Conservation (phyloP, 1,139 yeast species). For the Candida sp. region DNA sequence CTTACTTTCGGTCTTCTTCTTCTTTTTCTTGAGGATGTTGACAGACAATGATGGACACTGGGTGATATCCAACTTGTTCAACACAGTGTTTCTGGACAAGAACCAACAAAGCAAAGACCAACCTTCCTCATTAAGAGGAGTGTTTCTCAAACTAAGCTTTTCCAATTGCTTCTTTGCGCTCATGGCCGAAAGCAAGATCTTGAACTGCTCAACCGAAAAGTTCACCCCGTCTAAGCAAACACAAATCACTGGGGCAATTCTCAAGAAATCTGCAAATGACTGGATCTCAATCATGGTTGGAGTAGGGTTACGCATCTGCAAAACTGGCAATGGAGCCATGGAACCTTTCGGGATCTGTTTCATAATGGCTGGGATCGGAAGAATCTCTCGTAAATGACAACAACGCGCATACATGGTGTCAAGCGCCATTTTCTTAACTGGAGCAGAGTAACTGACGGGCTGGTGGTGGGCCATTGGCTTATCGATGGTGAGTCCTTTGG, state of each 20-base stretch:
- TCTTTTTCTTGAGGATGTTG: constrained; percentile 54
- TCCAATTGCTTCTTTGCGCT: constrained; percentile 63
- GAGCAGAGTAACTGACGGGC: constrained; percentile 31
- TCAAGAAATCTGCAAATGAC: constrained; percentile 74
- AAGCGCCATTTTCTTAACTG: constrained; percentile 52
- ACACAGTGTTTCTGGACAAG: constrained; percentile 59
- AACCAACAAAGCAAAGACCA: constrained; percentile 78
- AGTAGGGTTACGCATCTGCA: constrained; percentile 70
- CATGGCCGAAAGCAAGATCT: constrained; percentile 63
- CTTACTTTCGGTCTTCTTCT: constrained; percentile 19
- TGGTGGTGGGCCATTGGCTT: constrained; percentile 47
- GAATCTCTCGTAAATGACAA: constrained; percentile 73
- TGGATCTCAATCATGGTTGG: constrained; percentile 78
- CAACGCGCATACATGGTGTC: constrained; percentile 76
- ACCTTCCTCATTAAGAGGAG: constrained; percentile 69
- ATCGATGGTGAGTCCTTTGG: constrained; percentile 47
- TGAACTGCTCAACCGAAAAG: constrained; percentile 65
- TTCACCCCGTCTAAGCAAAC: constrained; percentile 73
- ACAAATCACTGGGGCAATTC: constrained; percentile 75
- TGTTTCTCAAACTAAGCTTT: constrained; percentile 71
- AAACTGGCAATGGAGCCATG: constrained; percentile 65
- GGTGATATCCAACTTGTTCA: constrained; percentile 66
- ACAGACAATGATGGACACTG: constrained; percentile 69
- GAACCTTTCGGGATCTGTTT: constrained; percentile 76
- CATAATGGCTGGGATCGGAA: constrained; percentile 77